Conservation (phyloP, 208 protist genomes). For the Wallacemonas sp. region DNA sequence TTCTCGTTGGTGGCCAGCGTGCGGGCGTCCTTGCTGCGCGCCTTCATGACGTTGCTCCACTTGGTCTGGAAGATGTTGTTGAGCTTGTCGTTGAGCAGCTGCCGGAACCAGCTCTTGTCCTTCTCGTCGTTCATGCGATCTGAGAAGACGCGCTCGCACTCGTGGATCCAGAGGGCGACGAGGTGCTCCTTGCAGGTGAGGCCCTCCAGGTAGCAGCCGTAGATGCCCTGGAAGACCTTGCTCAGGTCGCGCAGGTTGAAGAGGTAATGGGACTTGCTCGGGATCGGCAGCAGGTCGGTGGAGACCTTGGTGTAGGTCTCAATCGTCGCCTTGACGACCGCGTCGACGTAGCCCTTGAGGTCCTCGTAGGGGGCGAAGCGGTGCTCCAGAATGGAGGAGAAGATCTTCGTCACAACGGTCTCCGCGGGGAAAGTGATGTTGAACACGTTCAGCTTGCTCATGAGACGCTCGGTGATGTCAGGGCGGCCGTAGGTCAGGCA, state of each 20-base stretch:
- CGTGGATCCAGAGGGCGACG: slow-evolving; percentile 97
- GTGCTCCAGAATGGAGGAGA: slow-evolving; percentile 93
- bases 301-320: slow-evolving; percentile 95
- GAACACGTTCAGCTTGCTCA: slow-evolving; percentile 96
- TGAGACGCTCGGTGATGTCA: slow-evolving; percentile 93
- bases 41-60: slow-evolving; percentile 92
- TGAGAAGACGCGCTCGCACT: slow-evolving; percentile 97
- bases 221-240: slow-evolving; percentile 98
- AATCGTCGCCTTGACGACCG: slow-evolving; percentile 94
- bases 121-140: slow-evolving; percentile 95
- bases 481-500: slow-evolving; percentile 97
- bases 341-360: slow-evolving; percentile 90
- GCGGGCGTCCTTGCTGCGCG: slow-evolving; percentile 58
- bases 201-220: slow-evolving; percentile 89
- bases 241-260: slow-evolving; percentile 98
- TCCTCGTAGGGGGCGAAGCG: slow-evolving; percentile 94
- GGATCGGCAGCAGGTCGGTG: slow-evolving; percentile 94
- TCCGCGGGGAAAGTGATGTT: slow-evolving; percentile 97
- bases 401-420: slow-evolving; percentile 94
- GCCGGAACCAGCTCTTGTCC: slow-evolving; percentile 94
- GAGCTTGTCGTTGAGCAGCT: slow-evolving; percentile 93
- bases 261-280: slow-evolving; percentile 98
- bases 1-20: slow-evolving; percentile 55
- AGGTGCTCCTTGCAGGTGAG: slow-evolving; percentile 94
- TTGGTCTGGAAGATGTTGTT: slow-evolving; percentile 92